Evolutionary conservation across 176 grass and related monocot genomes (phyloP).

Genomic region (Elymus sibiricus): DNA sequence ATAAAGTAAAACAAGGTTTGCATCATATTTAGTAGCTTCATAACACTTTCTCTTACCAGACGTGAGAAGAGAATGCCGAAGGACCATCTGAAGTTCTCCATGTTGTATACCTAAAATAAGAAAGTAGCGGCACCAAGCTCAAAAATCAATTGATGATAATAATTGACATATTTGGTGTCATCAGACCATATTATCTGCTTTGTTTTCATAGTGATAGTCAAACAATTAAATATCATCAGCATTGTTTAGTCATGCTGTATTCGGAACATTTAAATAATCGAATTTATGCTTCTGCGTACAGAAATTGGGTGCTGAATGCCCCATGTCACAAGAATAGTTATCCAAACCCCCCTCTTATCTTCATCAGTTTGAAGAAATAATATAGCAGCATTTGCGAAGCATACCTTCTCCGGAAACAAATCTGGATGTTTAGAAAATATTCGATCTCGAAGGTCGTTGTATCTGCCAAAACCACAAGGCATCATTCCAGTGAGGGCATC

Average conservation of each 20-base stretch:
- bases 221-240: not conserved
- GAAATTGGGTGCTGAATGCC: not conserved
- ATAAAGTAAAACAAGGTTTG: conserved; percentile 6
- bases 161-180: not conserved
- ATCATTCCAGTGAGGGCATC: conserved; percentile 3
- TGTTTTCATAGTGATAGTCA: conserved; percentile 12
- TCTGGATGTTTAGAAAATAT: conserved; percentile 94
- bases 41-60: conserved; percentile 54
- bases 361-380: conserved; percentile 15
- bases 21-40: conserved; percentile 9
- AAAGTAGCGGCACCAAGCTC: conserved; percentile 15
- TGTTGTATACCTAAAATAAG: conserved; percentile 80
- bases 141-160: not conserved
- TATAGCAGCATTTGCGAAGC: conserved; percentile 5
- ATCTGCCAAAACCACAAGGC: conserved; percentile 49
- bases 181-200: not conserved
- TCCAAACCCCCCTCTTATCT: not conserved
- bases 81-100: conserved; percentile 90
- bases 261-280: not conserved
- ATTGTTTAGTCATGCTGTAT: not conserved
- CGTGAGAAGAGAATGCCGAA: conserved; percentile 99
- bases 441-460: conserved; percentile 70
- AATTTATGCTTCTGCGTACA: not conserved
- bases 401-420: conserved; percentile 90
- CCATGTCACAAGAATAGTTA: not conserved